Percentiles rank a stretch among this genome's conserved stretches.
Conservation (phyloP, 1,139 yeast species). For the Magnusiomyces fungicola region DNA sequence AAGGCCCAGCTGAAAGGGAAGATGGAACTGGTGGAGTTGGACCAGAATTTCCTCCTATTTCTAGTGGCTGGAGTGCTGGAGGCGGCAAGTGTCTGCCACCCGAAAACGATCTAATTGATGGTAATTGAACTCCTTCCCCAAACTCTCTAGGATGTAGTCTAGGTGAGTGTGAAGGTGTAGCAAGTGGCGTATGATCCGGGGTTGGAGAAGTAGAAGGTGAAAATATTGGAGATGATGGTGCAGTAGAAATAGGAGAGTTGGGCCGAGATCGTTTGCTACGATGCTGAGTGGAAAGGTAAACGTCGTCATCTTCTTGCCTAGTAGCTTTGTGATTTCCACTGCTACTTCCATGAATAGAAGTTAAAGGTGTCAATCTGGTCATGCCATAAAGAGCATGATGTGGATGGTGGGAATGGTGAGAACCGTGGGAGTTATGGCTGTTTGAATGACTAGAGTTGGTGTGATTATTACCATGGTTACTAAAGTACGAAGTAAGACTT, state of each 20-base stretch:
- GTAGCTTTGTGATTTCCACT: not conserved
- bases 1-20: constrained; percentile 7
- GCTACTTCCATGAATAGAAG: constrained; percentile 24
- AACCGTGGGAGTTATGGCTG: not conserved
- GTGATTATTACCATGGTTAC: constrained; percentile 6
- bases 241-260: constrained; percentile 66
- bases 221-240: constrained; percentile 47
- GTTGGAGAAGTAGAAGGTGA: constrained; percentile 39
- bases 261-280: constrained; percentile 66
- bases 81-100: constrained; percentile 28
- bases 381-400: constrained; percentile 41
- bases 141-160: constrained; percentile 37
- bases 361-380: constrained; percentile 50
- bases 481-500: constrained; percentile 53
- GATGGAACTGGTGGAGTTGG: constrained; percentile 7
- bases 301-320: constrained; percentile 36
- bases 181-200: constrained; percentile 50
- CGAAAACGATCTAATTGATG: constrained; percentile 34
- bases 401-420: constrained; percentile 24
- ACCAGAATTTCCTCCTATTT: constrained; percentile 22
- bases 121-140: constrained; percentile 31
- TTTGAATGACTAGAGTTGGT: not conserved
- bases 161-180: constrained; percentile 49
- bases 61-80: constrained; percentile 30
- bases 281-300: constrained; percentile 35